A percentile compares a stretch with the other conserved stretches of the same genome.
Conservation (phyloP, 192 early-diverging fungal genomes). For the Spizellomyces punctatus region DNA sequence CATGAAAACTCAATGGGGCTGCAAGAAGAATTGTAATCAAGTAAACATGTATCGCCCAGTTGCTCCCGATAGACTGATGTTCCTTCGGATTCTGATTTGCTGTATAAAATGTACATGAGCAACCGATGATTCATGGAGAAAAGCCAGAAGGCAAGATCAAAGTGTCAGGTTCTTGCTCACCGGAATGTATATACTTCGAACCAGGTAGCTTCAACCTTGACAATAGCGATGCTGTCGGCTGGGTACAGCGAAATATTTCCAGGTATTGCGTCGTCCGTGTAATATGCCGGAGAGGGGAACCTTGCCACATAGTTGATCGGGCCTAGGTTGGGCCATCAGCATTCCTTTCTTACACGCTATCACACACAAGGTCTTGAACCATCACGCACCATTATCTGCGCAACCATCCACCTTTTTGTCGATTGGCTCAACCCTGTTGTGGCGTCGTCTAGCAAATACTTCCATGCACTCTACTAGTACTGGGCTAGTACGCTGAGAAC, state of each 20-base stretch:
- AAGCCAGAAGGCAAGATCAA: too few relatives aligned
- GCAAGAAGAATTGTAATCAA: too few relatives aligned
- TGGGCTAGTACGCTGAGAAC: background rate
- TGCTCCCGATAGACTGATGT: too few relatives aligned
- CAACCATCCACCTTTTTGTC: background rate
- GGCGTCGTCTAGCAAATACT: background rate
- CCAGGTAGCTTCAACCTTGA: background rate
- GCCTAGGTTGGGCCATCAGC: too few relatives aligned
- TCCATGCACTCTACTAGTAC: too few relatives aligned
- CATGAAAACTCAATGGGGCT: too few relatives aligned
- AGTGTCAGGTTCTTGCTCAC: background rate
- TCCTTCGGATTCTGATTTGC: too few relatives aligned
- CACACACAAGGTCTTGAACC: too few relatives aligned
- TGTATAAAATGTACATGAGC: too few relatives aligned
- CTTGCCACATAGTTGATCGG: background rate
- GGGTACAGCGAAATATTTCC: background rate
- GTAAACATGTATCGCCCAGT: too few relatives aligned
- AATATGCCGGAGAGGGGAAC: background rate
- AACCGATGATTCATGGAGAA: too few relatives aligned
- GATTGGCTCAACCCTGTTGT: background rate
- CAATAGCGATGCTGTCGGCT: background rate
- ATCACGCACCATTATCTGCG: background rate
- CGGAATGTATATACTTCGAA: background rate
- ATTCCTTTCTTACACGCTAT: too few relatives aligned
- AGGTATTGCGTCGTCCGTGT: background rate